Base-by-base conservation (phyloP, 345 rosid genomes). In the Pseudoturritis turrita region DNA sequence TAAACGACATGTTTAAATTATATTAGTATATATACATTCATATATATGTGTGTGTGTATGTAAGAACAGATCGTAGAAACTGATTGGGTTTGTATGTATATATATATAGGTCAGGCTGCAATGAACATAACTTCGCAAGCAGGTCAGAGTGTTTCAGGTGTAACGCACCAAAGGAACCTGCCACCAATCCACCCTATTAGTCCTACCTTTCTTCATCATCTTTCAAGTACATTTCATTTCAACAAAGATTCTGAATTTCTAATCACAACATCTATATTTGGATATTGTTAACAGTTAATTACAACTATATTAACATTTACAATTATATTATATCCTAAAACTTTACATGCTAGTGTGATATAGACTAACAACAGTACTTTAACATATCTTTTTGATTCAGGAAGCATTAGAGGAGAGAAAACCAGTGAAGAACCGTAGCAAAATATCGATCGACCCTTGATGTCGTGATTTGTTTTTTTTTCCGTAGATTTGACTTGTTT, bases 71-170 rank as follows among this genome's bases (percentile, higher is more conserved):
- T 11, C 12, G 2, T 52, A 43, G n/a, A 44, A 31, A n/a, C 41
- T 31, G 15, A 57, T 23, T 10, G 37, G n/a, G 23, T 43, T n/a
- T 9, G 19, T 49, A 19, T 5, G 11, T 28, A 6, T 52, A 31
- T 55, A 25, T 59, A 9, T 9, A 22, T 75, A 90, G 98, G 85
- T 14, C 81, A 54, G 97, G 92, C 5, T 94, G 97, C 80, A 88
- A 91, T 19, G 92, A 86, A 74, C 98, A 94, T 70, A 94, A 94
- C 81, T 94, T 91, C 31, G 98, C 98, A 9, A 94, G 90, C 79
- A 81, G 98, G 72, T 91, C 70, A 65, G 95, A 94, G 74, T 91
- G 98, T 60, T 94, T 89, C 79, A 81, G 88, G 71, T 94, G 98
- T 90, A 89, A 84, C 77, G 95, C 97, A 2, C 97, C 96, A 15